These are phyloP conservation scores for Cladosporium sp. DNA, from an alignment of 2,329 filamentous ascomycete genomes.

Conservation along the genomic window DNA sequence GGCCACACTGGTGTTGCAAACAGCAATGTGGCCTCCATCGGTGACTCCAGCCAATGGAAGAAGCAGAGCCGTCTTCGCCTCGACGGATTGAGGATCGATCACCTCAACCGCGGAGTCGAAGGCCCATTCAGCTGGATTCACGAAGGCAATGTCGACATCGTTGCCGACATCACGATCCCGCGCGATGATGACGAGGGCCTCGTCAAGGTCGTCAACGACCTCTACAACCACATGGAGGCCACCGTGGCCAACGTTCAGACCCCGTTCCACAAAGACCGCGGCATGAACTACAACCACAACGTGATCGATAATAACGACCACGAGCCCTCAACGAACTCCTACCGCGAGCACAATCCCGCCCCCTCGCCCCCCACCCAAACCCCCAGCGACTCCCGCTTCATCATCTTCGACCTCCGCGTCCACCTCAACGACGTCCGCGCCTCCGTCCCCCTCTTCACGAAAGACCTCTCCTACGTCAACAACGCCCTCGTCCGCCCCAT, in stretches of 20 bases:
- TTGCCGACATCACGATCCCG: slow-evolving; percentile 92
- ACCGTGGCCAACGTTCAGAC: slow-evolving; percentile 61
- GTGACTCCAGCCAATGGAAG: slow-evolving; percentile 74
- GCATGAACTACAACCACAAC: slow-evolving; percentile 14
- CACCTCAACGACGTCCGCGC: slow-evolving; percentile 93
- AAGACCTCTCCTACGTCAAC: slow-evolving; percentile 89
- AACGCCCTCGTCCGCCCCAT: slow-evolving; percentile 92
- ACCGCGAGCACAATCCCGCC: neutral
- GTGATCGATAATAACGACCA: slow-evolving; percentile 21
- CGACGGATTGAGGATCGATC: slow-evolving; percentile 89
- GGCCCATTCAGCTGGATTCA: slow-evolving; percentile 98
- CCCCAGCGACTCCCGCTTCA: slow-evolving; percentile 63
- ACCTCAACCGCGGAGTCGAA: slow-evolving; percentile 86
- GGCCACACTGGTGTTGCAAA: slow-evolving; percentile 63
- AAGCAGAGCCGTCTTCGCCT: slow-evolving; percentile 91
- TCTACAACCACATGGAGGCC: slow-evolving; percentile 93
- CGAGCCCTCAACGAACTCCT: slow-evolving; percentile 8
- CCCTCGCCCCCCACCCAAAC: slow-evolving; percentile 4
- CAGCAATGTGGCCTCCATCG: slow-evolving; percentile 51
- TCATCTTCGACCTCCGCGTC: slow-evolving; percentile 91
- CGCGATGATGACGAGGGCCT: slow-evolving; percentile 82
- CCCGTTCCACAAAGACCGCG: slow-evolving; percentile 11
- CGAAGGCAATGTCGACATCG: slow-evolving; percentile 92
- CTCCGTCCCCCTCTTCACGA: slow-evolving; percentile 85
- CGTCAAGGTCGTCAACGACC: slow-evolving; percentile 90